Evolutionary conservation across 805 yeast species (phyloP).

Genomic region (Starmera pachycereana): DNA sequence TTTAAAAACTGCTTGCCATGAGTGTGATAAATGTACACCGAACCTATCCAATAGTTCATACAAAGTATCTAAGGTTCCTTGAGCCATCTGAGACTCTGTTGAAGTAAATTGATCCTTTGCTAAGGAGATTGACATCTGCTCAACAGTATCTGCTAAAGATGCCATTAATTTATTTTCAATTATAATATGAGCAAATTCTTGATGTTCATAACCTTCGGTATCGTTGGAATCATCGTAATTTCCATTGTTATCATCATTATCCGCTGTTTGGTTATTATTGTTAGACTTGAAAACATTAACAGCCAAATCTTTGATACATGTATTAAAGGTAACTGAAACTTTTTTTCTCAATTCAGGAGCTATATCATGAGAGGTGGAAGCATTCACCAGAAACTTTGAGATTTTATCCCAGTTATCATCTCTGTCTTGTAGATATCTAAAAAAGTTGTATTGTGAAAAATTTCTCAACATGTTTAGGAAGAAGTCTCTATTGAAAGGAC

Average conservation of each 20-base stretch:
- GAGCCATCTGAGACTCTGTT: conserved; percentile 59
- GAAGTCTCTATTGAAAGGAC: conserved; percentile 47
- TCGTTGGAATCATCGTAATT: too few relatives aligned
- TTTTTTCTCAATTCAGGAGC: conserved; percentile 35
- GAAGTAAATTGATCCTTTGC: conserved; percentile 28
- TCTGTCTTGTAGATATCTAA: conserved; percentile 33
- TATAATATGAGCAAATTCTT: neutral
- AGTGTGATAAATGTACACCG: conserved; percentile 49
- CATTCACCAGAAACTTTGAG: conserved; percentile 32
- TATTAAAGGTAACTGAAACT: conserved; percentile 42
- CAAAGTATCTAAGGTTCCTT: conserved; percentile 50
- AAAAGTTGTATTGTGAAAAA: conserved; percentile 39
- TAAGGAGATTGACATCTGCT: conserved; percentile 25
- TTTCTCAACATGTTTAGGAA: conserved; percentile 44
- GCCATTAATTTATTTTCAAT: conserved; percentile 39
- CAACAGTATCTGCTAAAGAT: conserved; percentile 37
- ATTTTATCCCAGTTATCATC: conserved; percentile 37
- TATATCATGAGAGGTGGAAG: conserved; percentile 33
- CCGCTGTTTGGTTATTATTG: neutral
- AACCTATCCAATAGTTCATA: conserved; percentile 69
- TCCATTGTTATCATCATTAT: too few relatives aligned
- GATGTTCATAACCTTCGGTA: too few relatives aligned
- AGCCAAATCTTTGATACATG: conserved; percentile 29
- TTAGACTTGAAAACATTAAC: conserved; percentile 7
- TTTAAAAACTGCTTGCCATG: conserved; percentile 66